These are phyloP conservation scores for Pestalotiopsis sp. DNA, from an alignment of 2,329 filamentous ascomycete species.

Conservation along the genomic window DNA sequence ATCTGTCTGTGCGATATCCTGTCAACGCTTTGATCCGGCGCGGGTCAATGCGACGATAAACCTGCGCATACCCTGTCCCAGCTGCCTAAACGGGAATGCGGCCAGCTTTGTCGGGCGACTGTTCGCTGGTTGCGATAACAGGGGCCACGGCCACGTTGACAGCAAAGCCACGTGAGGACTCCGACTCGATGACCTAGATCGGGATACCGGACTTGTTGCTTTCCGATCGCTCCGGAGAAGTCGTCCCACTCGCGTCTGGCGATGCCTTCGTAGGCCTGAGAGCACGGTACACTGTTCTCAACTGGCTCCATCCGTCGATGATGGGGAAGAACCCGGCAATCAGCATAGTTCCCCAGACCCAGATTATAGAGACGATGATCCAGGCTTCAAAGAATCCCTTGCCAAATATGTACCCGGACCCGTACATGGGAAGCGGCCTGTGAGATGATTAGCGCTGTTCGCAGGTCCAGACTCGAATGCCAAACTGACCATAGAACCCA, in stretches of 20 bases:
- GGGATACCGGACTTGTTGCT: neutral
- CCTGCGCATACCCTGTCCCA: neutral
- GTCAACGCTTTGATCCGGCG: neutral
- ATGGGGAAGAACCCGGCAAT: conserved; percentile 50
- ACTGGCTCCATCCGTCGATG: conserved; percentile 42
- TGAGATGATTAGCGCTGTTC: neutral
- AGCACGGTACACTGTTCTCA: conserved; percentile 26
- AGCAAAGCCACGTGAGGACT: neutral
- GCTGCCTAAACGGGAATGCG: neutral
- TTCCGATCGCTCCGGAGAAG: neutral
- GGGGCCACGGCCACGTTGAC: neutral
- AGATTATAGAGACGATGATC: conserved; percentile 51
- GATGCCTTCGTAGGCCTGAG: neutral
- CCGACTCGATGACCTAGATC: neutral
- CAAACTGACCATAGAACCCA: conserved; percentile 48
- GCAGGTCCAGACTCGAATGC: neutral
- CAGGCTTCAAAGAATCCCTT: conserved; percentile 50
- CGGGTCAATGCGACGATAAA: conserved; percentile 1
- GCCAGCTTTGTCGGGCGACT: neutral
- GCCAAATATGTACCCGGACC: conserved; percentile 47
- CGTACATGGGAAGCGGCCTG: conserved; percentile 54
- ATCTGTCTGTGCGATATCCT: neutral
- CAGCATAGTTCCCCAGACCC: conserved; percentile 52
- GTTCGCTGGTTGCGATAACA: neutral
- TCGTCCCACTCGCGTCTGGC: neutral